phyloP scores from a whole-genome alignment of 2,329 filamentous ascomycete species.

The Aureobasidium sp. region DNA sequence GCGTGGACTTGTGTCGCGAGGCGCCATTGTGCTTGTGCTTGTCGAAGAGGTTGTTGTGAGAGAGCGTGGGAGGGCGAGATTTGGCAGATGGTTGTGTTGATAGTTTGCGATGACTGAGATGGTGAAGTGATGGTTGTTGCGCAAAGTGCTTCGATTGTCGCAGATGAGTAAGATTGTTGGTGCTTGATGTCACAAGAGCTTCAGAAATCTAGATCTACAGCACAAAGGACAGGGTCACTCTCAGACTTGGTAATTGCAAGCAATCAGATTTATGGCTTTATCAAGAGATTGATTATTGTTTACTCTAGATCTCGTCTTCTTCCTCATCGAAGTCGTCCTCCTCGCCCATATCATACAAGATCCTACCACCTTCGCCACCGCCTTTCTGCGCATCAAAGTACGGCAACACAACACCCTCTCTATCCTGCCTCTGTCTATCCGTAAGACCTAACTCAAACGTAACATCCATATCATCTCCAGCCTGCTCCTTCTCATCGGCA shows the following conservation, averaged over 20 bases:
- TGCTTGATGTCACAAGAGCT: background rate
- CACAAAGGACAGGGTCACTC: background rate
- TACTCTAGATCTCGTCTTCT: constrained; percentile 66
- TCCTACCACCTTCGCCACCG: constrained; percentile 77
- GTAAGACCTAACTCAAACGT: constrained; percentile 85
- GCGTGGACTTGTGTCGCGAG: constrained; percentile 5
- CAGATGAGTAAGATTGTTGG: too few relatives aligned
- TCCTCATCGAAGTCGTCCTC: constrained; percentile 98
- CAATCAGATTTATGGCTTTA: background rate
- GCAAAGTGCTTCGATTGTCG: background rate
- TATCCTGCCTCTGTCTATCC: constrained; percentile 77
- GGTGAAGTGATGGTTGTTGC: background rate
- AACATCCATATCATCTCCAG: constrained; percentile 50
- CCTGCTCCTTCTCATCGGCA: constrained; percentile 30
- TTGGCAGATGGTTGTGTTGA: background rate
- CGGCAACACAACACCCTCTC: constrained; percentile 83
- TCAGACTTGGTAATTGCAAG: background rate
- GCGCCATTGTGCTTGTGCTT: background rate
- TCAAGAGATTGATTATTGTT: constrained; percentile 29
- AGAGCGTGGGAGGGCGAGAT: too few relatives aligned
- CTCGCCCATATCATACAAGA: constrained; percentile 91
- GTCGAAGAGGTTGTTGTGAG: background rate
- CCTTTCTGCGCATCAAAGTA: constrained; percentile 93
- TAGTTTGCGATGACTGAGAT: background rate
- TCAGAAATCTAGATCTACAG: background rate